phyloP scores from a whole-genome alignment of 805 yeast species.

The Lipomyces sp. region DNA sequence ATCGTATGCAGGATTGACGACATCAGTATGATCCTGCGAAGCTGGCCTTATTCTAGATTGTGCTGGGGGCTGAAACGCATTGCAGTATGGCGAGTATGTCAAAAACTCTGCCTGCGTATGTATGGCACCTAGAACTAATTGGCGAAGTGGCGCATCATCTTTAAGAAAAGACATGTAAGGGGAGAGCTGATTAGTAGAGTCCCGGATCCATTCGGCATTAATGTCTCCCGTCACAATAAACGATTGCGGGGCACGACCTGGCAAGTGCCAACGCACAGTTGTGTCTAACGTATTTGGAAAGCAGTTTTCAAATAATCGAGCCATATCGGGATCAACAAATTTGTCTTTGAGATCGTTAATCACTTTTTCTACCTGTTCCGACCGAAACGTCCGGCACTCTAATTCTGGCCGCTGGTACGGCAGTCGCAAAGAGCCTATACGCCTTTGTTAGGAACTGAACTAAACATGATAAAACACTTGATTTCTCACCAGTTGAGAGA shows the following conservation, averaged over 20 bases:
- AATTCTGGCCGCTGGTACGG: conserved; percentile 79
- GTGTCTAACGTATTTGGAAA: conserved; percentile 89
- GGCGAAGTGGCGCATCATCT: conserved; percentile 55
- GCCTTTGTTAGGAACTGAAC: not conserved
- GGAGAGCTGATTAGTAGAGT: conserved; percentile 80
- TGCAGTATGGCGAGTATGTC: conserved; percentile 74
- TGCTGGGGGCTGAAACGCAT: conserved; percentile 86
- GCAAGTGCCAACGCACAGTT: conserved; percentile 73
- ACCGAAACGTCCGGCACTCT: conserved; percentile 73
- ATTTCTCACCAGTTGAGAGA: conserved; percentile 26
- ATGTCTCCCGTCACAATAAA: conserved; percentile 91
- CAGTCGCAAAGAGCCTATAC: conserved; percentile 55
- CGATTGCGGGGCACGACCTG: conserved; percentile 55
- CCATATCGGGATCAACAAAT: conserved; percentile 67
- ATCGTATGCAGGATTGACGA: conserved; percentile 70
- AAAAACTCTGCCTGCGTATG: conserved; percentile 74
- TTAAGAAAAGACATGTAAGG: conserved; percentile 69
- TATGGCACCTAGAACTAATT: conserved; percentile 75
- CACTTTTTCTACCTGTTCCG: conserved; percentile 63
- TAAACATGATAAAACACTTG: not conserved
- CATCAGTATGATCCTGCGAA: conserved; percentile 51
- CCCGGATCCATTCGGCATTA: conserved; percentile 92
- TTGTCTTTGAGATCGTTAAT: conserved; percentile 57
- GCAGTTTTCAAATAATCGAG: conserved; percentile 76
- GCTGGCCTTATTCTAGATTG: conserved; percentile 48